Conservation (phyloP, 331 rosid genomes). For the Pyracantha coccinea region DNA sequence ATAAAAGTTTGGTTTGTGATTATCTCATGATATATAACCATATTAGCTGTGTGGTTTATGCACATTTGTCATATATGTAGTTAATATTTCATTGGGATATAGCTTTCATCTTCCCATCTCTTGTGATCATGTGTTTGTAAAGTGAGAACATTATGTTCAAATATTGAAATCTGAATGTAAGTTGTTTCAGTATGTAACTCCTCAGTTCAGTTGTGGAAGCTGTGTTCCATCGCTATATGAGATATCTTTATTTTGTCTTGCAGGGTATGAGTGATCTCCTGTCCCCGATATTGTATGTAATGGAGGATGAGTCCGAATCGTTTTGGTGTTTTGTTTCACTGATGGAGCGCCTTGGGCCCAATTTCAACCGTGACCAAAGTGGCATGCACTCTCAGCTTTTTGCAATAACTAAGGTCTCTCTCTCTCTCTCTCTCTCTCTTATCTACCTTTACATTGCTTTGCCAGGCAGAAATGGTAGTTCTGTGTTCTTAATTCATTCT, state of each 20-base stretch:
- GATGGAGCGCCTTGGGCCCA: constrained; percentile 96
- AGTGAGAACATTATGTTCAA: not conserved
- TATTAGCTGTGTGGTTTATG: not conserved
- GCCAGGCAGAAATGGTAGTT: not conserved
- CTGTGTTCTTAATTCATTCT: not conserved
- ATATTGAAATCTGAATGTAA: not conserved
- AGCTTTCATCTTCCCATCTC: not conserved
- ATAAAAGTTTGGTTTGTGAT: not conserved
- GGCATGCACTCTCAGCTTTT: constrained; percentile 99
- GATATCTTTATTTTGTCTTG: constrained; percentile 11
- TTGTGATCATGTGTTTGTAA: not conserved
- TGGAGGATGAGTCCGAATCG: constrained; percentile 84
- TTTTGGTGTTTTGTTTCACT: constrained; percentile 98
- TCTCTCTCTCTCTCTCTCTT: not conserved
- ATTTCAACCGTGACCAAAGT: constrained; percentile 95
- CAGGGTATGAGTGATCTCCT: constrained; percentile 99
- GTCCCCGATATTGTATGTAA: constrained; percentile 80
- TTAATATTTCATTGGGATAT: not conserved
- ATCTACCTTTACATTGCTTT: not conserved
- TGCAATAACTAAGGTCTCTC: constrained; percentile 79
- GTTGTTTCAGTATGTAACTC: not conserved
- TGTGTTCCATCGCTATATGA: not conserved
- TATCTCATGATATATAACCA: not conserved
- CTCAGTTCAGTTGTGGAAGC: not conserved
- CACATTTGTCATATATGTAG: not conserved